Evolutionary conservation across 2,329 filamentous ascomycete species (phyloP).

Genomic region (Trichoderma cornu-damae): DNA sequence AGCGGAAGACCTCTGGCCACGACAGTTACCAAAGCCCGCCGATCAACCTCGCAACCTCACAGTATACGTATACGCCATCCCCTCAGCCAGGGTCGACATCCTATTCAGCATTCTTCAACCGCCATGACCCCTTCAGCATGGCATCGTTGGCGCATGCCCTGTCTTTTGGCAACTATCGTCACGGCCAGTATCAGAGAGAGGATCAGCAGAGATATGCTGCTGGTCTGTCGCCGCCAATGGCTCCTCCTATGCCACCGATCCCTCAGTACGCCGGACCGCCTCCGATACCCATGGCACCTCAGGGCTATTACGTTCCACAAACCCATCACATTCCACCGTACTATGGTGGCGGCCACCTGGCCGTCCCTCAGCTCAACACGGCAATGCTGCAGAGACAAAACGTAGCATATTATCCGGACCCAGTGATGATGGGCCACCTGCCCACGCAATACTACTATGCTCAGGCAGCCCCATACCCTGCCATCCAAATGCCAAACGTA

Average conservation of each 20-base stretch:
- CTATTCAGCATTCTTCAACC: constrained; percentile 23
- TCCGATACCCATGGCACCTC: constrained; percentile 36
- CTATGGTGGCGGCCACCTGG: constrained; percentile 38
- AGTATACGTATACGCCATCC: constrained; percentile 39
- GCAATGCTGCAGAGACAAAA: constrained; percentile 35
- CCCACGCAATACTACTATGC: constrained; percentile 45
- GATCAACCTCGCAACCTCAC: neutral
- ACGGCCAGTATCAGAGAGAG: constrained; percentile 35
- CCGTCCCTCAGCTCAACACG: constrained; percentile 35
- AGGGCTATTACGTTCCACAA: constrained; percentile 46
- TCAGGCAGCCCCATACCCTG: constrained; percentile 35
- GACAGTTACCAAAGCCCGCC: neutral
- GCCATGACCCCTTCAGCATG: constrained; percentile 44
- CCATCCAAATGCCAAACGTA: constrained; percentile 30
- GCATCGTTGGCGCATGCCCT: constrained; percentile 40
- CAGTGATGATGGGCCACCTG: constrained; percentile 39
- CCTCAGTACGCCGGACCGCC: constrained; percentile 38
- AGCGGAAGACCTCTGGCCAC: neutral
- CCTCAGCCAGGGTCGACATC: constrained; percentile 41
- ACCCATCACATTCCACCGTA: constrained; percentile 41
- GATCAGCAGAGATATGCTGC: constrained; percentile 33
- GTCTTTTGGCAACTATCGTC: constrained; percentile 39
- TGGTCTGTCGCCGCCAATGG: constrained; percentile 35
- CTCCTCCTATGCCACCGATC: constrained; percentile 37
- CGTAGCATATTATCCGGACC: constrained; percentile 42